phyloP scores from a whole-genome alignment of 1,284 basidiomycete genomes.

The Ganoderma lucidum region DNA sequence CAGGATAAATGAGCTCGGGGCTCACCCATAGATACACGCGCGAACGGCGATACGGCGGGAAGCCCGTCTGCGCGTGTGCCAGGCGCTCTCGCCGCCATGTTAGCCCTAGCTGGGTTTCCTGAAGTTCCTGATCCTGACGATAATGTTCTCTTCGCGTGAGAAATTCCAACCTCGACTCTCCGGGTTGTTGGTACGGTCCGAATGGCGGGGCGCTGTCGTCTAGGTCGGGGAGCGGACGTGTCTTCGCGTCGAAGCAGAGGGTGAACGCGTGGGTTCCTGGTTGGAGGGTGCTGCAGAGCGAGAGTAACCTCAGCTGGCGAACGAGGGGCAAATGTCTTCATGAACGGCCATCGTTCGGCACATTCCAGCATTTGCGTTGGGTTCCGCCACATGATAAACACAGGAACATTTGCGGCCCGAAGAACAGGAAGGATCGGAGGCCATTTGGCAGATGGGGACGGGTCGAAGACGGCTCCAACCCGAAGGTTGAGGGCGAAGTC shows the following conservation, averaged over 20 bases:
- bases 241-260: neutral
- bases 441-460: neutral
- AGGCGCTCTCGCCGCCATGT: neutral
- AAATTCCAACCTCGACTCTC: neutral
- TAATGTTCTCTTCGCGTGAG: neutral
- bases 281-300: neutral
- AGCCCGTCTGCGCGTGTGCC: neutral
- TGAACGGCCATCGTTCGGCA: neutral
- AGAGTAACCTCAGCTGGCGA: neutral
- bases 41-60: neutral
- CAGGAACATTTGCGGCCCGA: neutral
- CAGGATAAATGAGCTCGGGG: neutral
- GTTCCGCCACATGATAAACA: neutral
- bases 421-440: neutral
- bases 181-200: neutral
- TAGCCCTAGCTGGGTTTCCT: neutral
- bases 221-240: neutral
- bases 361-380: neutral
- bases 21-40: neutral
- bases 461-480: neutral
- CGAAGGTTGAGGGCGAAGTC: neutral
- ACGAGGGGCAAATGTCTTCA: neutral
- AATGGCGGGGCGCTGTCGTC: neutral
- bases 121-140: neutral
- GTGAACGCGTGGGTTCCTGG: neutral